Evolutionary conservation across 2,329 filamentous ascomycete species (phyloP).

Genomic region (Teratosphaeria gauchensis): DNA sequence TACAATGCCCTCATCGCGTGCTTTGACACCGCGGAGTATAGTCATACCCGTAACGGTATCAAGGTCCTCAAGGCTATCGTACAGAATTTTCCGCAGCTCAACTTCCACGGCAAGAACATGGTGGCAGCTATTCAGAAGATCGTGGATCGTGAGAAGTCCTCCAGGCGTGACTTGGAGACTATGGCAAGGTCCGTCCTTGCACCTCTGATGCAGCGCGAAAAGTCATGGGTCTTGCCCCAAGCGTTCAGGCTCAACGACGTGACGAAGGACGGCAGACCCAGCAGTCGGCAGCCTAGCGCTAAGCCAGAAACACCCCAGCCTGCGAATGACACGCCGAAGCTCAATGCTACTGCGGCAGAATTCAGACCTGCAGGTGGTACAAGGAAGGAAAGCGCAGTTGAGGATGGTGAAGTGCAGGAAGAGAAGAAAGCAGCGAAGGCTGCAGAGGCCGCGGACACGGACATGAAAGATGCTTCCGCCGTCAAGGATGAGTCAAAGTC

Average conservation of each 20-base stretch:
- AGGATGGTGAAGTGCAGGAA: constrained; percentile 67
- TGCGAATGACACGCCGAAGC: constrained; percentile 29
- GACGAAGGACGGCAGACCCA: constrained; percentile 18
- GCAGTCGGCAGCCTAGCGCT: constrained; percentile 21
- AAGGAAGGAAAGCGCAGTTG: constrained; percentile 31
- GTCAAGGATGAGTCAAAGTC: neutral
- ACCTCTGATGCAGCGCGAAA: constrained; percentile 56
- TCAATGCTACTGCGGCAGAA: constrained; percentile 49
- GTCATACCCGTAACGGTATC: constrained; percentile 95
- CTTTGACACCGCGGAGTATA: constrained; percentile 77
- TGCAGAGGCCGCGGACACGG: constrained; percentile 13
- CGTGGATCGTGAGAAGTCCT: constrained; percentile 41
- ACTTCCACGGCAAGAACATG: constrained; percentile 69
- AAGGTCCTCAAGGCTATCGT: constrained; percentile 74
- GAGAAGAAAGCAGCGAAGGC: constrained; percentile 30
- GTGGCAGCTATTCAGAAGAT: constrained; percentile 57
- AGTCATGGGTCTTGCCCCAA: constrained; percentile 64
- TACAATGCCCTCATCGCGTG: constrained; percentile 72
- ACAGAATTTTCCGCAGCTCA: constrained; percentile 76
- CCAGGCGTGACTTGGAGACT: constrained; percentile 64
- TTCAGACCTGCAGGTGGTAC: constrained; percentile 51
- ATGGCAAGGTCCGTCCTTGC: constrained; percentile 63
- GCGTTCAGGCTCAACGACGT: constrained; percentile 46
- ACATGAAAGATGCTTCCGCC: constrained; percentile 16
- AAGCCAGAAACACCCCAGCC: constrained; percentile 35